Conservation (phyloP, 2,329 filamentous ascomycete genomes). For the Phaeosphaeria sp. region DNA sequence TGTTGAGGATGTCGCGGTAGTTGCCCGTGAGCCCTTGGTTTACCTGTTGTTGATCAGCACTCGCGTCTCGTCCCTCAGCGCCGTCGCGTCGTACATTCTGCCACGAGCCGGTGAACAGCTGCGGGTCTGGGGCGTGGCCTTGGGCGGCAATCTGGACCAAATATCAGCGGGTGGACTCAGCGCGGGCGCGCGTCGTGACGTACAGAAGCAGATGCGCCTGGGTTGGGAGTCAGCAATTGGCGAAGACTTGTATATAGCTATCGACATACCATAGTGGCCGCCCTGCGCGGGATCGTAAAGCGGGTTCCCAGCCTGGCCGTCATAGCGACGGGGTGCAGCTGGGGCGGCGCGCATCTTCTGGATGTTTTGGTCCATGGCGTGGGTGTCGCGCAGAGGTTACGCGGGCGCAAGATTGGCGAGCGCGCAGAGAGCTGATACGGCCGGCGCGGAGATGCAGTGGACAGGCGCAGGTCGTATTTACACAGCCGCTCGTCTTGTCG, state of each 20-base stretch:
- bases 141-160: slow-evolving; percentile 77
- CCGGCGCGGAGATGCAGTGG: slow-evolving; percentile 13
- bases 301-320: slow-evolving; percentile 58
- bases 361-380: slow-evolving; percentile 47
- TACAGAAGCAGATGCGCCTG: slow-evolving; percentile 74
- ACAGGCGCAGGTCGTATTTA: slow-evolving; percentile 19
- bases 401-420: slow-evolving; percentile 37
- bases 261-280: slow-evolving; percentile 57
- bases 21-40: slow-evolving; percentile 92
- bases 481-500: slow-evolving; percentile 17
- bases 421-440: slow-evolving; percentile 17
- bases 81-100: slow-evolving; percentile 71
- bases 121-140: slow-evolving; percentile 85
- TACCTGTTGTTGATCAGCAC: slow-evolving; percentile 64
- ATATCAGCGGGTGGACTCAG: slow-evolving; percentile 34
- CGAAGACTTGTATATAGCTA: too few species aligned
- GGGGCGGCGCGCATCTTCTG: slow-evolving; percentile 47
- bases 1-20: slow-evolving; percentile 96
- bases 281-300: slow-evolving; percentile 55
- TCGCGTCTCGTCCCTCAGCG: background rate
- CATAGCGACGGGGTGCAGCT: slow-evolving; percentile 54
- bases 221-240: slow-evolving; percentile 17
- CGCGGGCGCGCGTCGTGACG: slow-evolving; percentile 42
- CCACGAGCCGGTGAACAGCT: slow-evolving; percentile 94
- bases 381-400: slow-evolving; percentile 41